A percentile compares a stretch with the other conserved stretches of the same genome.
Conservation (phyloP, 1,284 basidiomycete genomes). For the Sanghuangporus sanghuang region DNA sequence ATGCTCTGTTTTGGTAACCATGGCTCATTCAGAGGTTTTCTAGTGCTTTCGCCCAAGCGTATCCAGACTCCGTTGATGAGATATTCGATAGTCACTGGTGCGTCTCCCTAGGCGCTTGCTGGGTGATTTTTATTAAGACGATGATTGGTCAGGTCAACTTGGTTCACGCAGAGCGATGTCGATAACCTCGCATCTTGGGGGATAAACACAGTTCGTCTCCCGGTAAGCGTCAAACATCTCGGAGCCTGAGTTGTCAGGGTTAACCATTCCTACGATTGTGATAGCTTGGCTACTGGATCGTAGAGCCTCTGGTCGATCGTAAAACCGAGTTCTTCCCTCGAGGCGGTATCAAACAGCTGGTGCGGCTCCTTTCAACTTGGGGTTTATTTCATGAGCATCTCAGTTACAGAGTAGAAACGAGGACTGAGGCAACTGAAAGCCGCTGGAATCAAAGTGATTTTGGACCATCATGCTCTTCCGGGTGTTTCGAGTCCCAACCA, state of each 20-base stretch:
- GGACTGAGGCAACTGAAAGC: slow-evolving; percentile 53
- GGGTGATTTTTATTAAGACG: neutral
- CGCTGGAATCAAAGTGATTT: slow-evolving; percentile 60
- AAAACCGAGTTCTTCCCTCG: slow-evolving; percentile 57
- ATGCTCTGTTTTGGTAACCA: neutral
- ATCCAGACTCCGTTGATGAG: slow-evolving; percentile 52
- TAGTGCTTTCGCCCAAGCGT: slow-evolving; percentile 53
- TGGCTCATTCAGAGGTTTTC: neutral
- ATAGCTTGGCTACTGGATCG: slow-evolving; percentile 77
- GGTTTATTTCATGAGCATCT: neutral
- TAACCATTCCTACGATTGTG: neutral
- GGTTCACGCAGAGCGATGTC: slow-evolving; percentile 67
- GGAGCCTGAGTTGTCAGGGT: neutral
- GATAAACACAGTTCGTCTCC: slow-evolving; percentile 72
- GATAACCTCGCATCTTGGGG: slow-evolving; percentile 43
- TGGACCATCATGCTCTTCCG: slow-evolving; percentile 75
- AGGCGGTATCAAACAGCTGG: slow-evolving; percentile 62
- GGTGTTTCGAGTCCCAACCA: slow-evolving; percentile 58
- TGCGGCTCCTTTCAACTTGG: slow-evolving; percentile 26
- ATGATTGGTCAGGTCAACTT: slow-evolving; percentile 44
- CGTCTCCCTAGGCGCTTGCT: neutral
- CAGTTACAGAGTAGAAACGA: slow-evolving; percentile 38
- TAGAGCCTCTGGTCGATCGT: slow-evolving; percentile 65
- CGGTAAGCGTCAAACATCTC: slow-evolving; percentile 37
- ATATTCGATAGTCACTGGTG: slow-evolving; percentile 64